phyloP scores from a whole-genome alignment of 2,329 filamentous ascomycete species.

The Xylariaceae sp. region DNA sequence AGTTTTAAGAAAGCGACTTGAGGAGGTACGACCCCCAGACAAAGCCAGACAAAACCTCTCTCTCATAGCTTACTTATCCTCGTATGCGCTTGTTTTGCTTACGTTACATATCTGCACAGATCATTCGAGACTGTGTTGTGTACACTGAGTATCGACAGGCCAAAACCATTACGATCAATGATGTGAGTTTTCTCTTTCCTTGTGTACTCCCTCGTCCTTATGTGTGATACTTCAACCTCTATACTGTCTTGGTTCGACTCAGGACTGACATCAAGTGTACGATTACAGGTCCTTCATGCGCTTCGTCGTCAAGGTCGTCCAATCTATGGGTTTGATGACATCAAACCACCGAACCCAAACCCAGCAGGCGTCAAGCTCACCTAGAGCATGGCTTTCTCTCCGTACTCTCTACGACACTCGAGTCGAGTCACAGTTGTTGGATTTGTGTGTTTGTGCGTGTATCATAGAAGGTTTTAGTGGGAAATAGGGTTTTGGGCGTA shows the following conservation, averaged over 20 bases:
- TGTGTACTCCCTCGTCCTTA: not conserved
- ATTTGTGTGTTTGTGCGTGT: not conserved
- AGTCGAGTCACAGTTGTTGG: not conserved
- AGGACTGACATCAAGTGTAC: constrained; percentile 2
- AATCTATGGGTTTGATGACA: constrained; percentile 63
- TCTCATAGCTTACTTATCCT: too few species aligned
- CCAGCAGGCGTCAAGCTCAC: not conserved
- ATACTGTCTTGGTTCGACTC: not conserved
- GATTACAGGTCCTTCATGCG: constrained; percentile 58
- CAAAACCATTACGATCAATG: constrained; percentile 68
- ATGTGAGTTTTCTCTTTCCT: constrained; percentile 53
- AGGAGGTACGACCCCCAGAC: constrained; percentile 46
- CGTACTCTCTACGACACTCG: not conserved
- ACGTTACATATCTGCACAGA: constrained; percentile 44
- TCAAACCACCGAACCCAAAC: constrained; percentile 6
- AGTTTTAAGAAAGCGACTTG: constrained; percentile 57
- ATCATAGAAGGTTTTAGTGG: not conserved
- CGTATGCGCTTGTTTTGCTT: constrained; percentile 20
- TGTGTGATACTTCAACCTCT: not conserved
- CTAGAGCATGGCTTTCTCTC: not conserved
- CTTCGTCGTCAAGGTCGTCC: constrained; percentile 56
- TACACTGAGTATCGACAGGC: constrained; percentile 60
- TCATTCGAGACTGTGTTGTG: constrained; percentile 55
- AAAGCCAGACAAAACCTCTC: too few species aligned
- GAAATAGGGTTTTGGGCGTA: not conserved